Conservation (phyloP, 2,329 filamentous ascomycete genomes). For the Fusarium sp. region DNA sequence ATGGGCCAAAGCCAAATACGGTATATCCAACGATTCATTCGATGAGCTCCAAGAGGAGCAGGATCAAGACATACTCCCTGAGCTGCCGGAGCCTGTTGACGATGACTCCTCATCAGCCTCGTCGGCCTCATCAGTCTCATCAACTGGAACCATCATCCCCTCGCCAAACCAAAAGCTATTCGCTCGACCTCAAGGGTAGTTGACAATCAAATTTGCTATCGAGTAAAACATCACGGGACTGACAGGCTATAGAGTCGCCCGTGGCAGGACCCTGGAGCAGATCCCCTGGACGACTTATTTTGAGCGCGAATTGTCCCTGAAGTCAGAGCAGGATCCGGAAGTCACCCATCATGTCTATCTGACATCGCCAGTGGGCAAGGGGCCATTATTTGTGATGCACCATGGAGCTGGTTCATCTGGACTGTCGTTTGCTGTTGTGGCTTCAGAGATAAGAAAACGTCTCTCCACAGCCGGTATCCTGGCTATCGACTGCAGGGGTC, state of each 20-base stretch:
- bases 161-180: slow-evolving; percentile 79
- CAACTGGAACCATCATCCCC: slow-evolving; percentile 90
- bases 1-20: slow-evolving; percentile 81
- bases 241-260: slow-evolving; percentile 55
- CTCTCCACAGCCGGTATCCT: slow-evolving; percentile 86
- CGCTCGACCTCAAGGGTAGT: slow-evolving; percentile 74
- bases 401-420: slow-evolving; percentile 95
- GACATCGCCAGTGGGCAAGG: slow-evolving; percentile 78
- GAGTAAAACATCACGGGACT: slow-evolving; percentile 36
- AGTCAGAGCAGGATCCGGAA: slow-evolving; percentile 55
- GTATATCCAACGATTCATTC: slow-evolving; percentile 62
- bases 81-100: slow-evolving; percentile 58
- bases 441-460: slow-evolving; percentile 78
- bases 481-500: slow-evolving; percentile 85
- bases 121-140: slow-evolving; percentile 85
- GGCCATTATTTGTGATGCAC: slow-evolving; percentile 90
- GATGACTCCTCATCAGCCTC: slow-evolving; percentile 80
- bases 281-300: slow-evolving; percentile 93
- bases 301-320: slow-evolving; percentile 83
- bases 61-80: slow-evolving; percentile 58
- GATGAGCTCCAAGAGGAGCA: slow-evolving; percentile 65
- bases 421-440: slow-evolving; percentile 87
- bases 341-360: slow-evolving; percentile 87
- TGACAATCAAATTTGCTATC: slow-evolving; percentile 8
- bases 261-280: slow-evolving; percentile 69